These are phyloP conservation scores for Cyberlindnera veronae DNA, from an alignment of 805 yeast genomes.

Conservation along the genomic window DNA sequence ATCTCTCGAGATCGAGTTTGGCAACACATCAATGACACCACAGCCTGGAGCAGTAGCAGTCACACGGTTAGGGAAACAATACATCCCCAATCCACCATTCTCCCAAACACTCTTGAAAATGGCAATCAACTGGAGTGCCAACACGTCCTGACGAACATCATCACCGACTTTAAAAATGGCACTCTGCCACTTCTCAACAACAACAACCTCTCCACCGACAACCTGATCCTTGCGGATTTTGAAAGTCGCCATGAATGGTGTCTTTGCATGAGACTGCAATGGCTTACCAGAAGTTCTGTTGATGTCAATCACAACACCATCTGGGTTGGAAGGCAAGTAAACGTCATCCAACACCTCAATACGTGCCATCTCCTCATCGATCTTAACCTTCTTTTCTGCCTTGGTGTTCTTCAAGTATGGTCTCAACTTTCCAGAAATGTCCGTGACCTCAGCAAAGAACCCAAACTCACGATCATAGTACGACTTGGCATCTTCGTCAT, in stretches of 20 bases:
- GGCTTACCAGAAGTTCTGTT: constrained; percentile 92
- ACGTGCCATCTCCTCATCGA: constrained; percentile 90
- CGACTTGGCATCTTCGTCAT: constrained; percentile 54
- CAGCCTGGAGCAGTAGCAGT: constrained; percentile 99
- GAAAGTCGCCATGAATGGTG: constrained; percentile 97
- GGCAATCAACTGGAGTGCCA: constrained; percentile 88
- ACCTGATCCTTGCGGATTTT: constrained; percentile 62
- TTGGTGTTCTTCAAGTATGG: constrained; percentile 92
- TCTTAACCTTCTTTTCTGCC: constrained; percentile 93
- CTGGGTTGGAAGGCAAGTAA: constrained; percentile 94
- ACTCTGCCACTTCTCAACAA: constrained; percentile 77
- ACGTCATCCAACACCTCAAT: constrained; percentile 77
- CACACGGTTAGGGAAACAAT: constrained; percentile 89
- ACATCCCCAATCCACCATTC: constrained; percentile 82
- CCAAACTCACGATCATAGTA: constrained; percentile 82
- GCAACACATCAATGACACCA: constrained; percentile 97
- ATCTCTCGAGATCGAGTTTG: constrained; percentile 92
- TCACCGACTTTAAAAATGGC: constrained; percentile 99
- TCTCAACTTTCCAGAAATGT: constrained; percentile 90
- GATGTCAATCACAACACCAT: constrained; percentile 89
- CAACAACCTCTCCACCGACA: constrained; percentile 37
- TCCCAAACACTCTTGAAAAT: constrained; percentile 91
- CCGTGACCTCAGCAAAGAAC: constrained; percentile 88
- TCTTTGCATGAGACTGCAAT: constrained; percentile 96
- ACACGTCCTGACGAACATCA: constrained; percentile 96